Evolutionary conservation across 2,329 filamentous ascomycete genomes (phyloP).

Genomic region (Apiospora kogelbergensis): DNA sequence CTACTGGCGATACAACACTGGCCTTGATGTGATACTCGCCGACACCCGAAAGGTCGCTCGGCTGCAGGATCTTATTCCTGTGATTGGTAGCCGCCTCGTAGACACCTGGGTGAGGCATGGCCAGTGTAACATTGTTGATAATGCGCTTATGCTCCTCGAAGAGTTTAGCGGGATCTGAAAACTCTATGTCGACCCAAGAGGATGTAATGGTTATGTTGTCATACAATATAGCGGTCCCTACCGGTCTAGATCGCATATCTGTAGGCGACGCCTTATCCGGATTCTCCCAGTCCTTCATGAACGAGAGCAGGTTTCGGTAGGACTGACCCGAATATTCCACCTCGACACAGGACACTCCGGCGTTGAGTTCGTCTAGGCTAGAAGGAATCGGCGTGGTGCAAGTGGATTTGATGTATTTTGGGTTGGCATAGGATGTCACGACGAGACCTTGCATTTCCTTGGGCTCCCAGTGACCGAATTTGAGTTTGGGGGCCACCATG

Average conservation of each 20-base stretch:
- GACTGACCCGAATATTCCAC: constrained; percentile 69
- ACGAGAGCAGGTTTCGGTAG: constrained; percentile 69
- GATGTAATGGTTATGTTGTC: constrained; percentile 73
- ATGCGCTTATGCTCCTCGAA: constrained; percentile 54
- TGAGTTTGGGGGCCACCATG: constrained; percentile 72
- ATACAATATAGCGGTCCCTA: constrained; percentile 61
- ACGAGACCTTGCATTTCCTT: constrained; percentile 56
- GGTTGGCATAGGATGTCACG: constrained; percentile 62
- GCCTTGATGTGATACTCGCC: constrained; percentile 69
- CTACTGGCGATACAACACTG: constrained; percentile 66
- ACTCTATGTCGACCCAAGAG: constrained; percentile 63
- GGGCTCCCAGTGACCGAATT: constrained; percentile 52
- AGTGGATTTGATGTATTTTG: constrained; percentile 48
- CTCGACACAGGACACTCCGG: constrained; percentile 61
- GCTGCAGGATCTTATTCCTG: constrained; percentile 68
- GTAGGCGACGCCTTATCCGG: constrained; percentile 37
- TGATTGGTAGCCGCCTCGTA: constrained; percentile 62
- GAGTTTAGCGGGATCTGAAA: constrained; percentile 50
- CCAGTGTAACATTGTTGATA: constrained; percentile 75
- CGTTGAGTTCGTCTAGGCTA: constrained; percentile 37
- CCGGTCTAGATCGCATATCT: constrained; percentile 48
- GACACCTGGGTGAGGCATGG: constrained; percentile 72
- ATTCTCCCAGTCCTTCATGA: constrained; percentile 55
- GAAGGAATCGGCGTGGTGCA: constrained; percentile 62
- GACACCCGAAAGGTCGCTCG: constrained; percentile 61